Conservation (phyloP, 495 filamentous ascomycete genomes). For the Penicillium pancosmium region DNA sequence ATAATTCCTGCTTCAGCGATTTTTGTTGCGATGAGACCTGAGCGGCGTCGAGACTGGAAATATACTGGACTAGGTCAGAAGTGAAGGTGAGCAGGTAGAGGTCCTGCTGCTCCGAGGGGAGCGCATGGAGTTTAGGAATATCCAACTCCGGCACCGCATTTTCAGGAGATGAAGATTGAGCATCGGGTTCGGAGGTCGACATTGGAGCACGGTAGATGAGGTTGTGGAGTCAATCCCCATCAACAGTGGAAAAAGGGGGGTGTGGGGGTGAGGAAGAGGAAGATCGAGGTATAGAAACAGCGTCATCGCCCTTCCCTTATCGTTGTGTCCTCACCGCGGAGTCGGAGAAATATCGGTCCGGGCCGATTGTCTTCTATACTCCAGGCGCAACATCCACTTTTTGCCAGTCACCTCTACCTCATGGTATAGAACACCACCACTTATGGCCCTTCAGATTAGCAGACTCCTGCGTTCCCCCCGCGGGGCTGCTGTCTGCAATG, state of each 20-base stretch:
- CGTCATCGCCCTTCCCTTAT: conserved; percentile 6
- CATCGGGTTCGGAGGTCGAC: conserved; percentile 42
- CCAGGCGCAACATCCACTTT: background rate
- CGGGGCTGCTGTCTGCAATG: conserved; percentile 13
- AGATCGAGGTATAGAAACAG: conserved; percentile 4
- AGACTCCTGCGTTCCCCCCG: conserved; percentile 18
- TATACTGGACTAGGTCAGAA: conserved; percentile 78
- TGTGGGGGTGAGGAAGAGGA: conserved; percentile 11
- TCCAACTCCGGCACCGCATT: conserved; percentile 69
- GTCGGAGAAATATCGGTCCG: conserved; percentile 45
- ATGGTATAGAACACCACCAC: background rate
- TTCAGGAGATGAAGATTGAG: conserved; percentile 31
- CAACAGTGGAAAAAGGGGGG: conserved; percentile 12
- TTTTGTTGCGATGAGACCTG: conserved; percentile 85
- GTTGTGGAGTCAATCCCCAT: conserved; percentile 28
- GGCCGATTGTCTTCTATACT: background rate
- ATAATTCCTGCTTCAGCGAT: conserved; percentile 84
- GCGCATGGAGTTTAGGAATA: conserved; percentile 79
- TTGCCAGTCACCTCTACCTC: background rate
- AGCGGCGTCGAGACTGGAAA: conserved; percentile 70
- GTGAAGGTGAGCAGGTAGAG: conserved; percentile 90
- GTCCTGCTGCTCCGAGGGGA: conserved; percentile 94
- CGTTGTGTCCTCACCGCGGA: conserved; percentile 32
- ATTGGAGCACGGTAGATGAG: conserved; percentile 32
- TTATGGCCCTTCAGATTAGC: conserved; percentile 22